These are phyloP conservation scores for Termitomyces sp. DNA, from an alignment of 768 basidiomycete species.

Conservation along the genomic window DNA sequence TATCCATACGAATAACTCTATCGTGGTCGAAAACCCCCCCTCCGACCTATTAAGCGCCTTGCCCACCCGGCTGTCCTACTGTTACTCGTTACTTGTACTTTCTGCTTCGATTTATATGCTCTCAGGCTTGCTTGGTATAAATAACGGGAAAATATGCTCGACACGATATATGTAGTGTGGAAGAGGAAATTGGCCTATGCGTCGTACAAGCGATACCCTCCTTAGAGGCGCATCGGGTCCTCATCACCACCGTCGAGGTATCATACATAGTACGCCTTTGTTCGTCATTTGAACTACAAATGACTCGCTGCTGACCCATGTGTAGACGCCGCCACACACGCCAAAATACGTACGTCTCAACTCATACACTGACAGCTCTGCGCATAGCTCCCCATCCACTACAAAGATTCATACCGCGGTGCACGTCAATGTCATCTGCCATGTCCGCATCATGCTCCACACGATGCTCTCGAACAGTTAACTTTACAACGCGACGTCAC, in stretches of 20 bases:
- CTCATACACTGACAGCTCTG: background rate
- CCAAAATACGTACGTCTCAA: background rate
- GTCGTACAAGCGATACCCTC: background rate
- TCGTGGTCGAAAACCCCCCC: background rate
- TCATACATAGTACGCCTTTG: background rate
- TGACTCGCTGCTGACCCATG: background rate
- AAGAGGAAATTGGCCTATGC: too few relatives aligned
- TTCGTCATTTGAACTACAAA: background rate
- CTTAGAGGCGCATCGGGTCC: too few relatives aligned
- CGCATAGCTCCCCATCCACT: background rate
- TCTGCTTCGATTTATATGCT: background rate
- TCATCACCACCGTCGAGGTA: background rate
- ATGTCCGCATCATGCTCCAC: background rate
- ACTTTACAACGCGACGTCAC: background rate
- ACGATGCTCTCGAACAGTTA: background rate
- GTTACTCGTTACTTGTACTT: background rate
- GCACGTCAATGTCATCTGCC: background rate
- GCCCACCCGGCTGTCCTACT: background rate
- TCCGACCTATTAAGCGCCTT: background rate
- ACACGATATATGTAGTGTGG: background rate
- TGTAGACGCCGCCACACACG: slow-evolving; percentile 1
- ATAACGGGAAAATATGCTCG: background rate
- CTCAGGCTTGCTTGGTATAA: background rate
- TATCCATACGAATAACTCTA: background rate
- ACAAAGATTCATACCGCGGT: background rate